A percentile compares a stretch with the other conserved stretches of the same genome.
phyloP scores from a whole-genome alignment of 2,329 filamentous ascomycete genomes.

The Xylariaceae sp. region DNA sequence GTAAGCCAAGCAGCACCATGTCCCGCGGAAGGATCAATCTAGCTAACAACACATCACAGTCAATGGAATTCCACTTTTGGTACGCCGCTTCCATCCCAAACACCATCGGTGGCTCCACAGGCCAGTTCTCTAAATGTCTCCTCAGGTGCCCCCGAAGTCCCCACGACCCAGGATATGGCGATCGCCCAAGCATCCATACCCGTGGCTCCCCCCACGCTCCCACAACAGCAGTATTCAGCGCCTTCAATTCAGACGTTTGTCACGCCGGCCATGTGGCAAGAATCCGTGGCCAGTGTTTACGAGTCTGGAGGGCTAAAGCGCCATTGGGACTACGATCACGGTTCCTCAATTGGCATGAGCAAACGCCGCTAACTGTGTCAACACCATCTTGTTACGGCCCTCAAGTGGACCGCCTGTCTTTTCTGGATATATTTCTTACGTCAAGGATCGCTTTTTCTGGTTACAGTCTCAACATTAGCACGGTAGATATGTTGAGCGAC shows the following conservation, averaged over 20 bases:
- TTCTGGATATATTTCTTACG: no score
- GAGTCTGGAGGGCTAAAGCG: conserved; percentile 60
- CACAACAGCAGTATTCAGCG: conserved; percentile 51
- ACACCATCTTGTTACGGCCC: no score
- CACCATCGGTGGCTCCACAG: conserved; percentile 42
- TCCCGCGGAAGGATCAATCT: not conserved
- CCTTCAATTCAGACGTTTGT: conserved; percentile 58
- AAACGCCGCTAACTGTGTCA: conserved; percentile 29
- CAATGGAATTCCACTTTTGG: conserved; percentile 96
- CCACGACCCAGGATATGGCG: conserved; percentile 53
- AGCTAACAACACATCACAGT: conserved; percentile 46
- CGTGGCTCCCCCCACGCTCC: conserved; percentile 44
- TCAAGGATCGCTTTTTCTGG: no score
- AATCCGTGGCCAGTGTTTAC: conserved; percentile 67
- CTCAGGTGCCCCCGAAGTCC: conserved; percentile 53
- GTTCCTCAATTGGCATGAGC: conserved; percentile 28
- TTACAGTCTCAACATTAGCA: no score
- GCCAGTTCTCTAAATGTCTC: conserved; percentile 52
- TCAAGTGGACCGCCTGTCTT: no score
- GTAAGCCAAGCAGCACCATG: conserved; percentile 52
- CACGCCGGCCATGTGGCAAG: conserved; percentile 71
- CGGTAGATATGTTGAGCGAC: no score
- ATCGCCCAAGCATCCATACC: conserved; percentile 45
- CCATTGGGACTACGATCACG: conserved; percentile 55
- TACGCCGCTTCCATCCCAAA: conserved; percentile 54